Evolutionary conservation across 257 asterid genomes (phyloP).

Genomic region (Euphrasia confusa): DNA sequence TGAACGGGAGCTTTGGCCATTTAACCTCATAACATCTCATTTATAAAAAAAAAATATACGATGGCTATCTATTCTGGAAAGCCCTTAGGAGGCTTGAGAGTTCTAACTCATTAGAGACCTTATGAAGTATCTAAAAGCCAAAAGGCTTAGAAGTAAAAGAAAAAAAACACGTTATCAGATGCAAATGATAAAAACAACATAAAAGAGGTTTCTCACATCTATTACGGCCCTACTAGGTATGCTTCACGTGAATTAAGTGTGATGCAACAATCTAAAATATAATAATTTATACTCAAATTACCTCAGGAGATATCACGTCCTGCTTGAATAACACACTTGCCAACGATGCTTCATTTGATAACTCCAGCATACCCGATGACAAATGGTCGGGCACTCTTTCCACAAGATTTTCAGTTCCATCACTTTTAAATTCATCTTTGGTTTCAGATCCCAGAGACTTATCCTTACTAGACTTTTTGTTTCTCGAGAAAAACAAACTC

Average conservation of each 20-base stretch:
- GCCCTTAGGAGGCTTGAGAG: not conserved
- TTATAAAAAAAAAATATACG: not conserved
- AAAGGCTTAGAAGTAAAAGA: not conserved
- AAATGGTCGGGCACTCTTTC: slow-evolving; percentile 29
- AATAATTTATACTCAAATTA: slow-evolving; percentile 24
- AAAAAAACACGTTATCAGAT: not conserved
- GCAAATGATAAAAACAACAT: not conserved
- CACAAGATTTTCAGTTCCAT: slow-evolving; percentile 28
- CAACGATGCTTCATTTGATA: slow-evolving; percentile 32
- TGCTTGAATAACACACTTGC: slow-evolving; percentile 33
- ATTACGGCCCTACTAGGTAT: too few species aligned
- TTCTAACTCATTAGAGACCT: not conserved
- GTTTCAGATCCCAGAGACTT: slow-evolving; percentile 35
- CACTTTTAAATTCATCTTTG: slow-evolving; percentile 28
- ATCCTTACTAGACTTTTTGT: slow-evolving; percentile 52
- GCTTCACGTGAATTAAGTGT: too few species aligned
- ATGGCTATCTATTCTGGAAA: not conserved
- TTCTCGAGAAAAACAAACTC: slow-evolving; percentile 75
- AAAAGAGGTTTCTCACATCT: too few species aligned
- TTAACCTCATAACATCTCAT: not conserved
- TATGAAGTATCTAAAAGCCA: slow-evolving; percentile 15
- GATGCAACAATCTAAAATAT: not conserved
- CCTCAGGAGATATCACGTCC: slow-evolving; percentile 45
- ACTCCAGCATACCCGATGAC: slow-evolving; percentile 30
- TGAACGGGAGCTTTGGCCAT: not conserved